Base-by-base conservation (phyloP, 139 green algal species). In the Eudorina sp. region DNA sequence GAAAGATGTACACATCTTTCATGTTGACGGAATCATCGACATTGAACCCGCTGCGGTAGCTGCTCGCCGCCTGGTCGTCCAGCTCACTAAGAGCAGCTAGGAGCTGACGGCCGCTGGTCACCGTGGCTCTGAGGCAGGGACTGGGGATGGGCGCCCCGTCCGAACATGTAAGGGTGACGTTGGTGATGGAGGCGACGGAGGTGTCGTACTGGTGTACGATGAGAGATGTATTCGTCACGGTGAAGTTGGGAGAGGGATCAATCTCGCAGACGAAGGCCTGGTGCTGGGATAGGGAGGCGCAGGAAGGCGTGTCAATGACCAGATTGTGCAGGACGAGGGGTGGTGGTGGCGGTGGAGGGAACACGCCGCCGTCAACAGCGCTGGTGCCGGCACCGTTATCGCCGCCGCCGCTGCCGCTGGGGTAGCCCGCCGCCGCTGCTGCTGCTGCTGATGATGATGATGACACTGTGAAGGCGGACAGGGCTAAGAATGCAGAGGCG, bases 181-280 rank as follows among this genome's bases (percentile, higher is more conserved):
- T 75, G 1, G 25, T 7, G 31, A 46, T 46, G 38, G 27, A 3
- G 16, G 36, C 34, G 31, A 34, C 29, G 66, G 66, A 46, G 3
- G 66, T 75, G 66, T 31, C 21, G 66, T 31, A 75, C 34, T 34
- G 34, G 66, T 75, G 66, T 7, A 75, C 66, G 31, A 75, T 2
- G 8, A 75, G 66, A 29, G 66, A 43, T 2, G 34, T 75, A 14
- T 31, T 31, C 3, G 66, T 46, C 31, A 75, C 66, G 31, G 66
- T 75, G 31, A 75, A 75, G 66, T 75, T 75, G 31, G 66, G 66
- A 21, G 66, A 75, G n/a, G 66, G 66, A 48, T 31, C 46, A 14
- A 45, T 9, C 34, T 2, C 36, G 21, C 66, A 75, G 9, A 34
- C 66, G 31, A 48, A 75, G 16, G 66, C 66, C 66, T 75, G 66